These are phyloP conservation scores for Globisporangium alternatum DNA, from an alignment of 352 stramenopile species.

Conservation along the genomic window DNA sequence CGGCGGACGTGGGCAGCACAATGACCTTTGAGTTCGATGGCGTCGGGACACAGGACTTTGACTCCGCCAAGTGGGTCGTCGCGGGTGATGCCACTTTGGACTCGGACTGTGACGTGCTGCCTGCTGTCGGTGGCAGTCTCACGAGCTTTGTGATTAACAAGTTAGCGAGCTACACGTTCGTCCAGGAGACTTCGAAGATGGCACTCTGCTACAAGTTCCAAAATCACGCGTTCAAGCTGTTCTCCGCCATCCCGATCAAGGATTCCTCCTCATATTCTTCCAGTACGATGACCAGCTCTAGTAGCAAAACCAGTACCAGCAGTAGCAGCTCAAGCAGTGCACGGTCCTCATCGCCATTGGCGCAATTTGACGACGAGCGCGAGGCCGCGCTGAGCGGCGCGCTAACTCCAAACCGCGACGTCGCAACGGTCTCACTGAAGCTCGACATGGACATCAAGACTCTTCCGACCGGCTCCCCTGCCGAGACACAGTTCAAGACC, in stretches of 20 bases:
- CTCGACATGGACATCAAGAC: conserved; percentile 62
- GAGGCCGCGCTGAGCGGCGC: conserved; percentile 25
- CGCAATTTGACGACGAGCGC: conserved; percentile 31
- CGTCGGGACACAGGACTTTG: conserved; percentile 57
- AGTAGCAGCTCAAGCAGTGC: background rate
- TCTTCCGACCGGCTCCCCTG: conserved; percentile 42
- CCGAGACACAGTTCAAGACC: conserved; percentile 49
- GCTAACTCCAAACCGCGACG: conserved; percentile 40
- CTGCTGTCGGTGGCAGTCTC: conserved; percentile 37
- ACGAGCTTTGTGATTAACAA: conserved; percentile 32
- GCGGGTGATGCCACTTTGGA: conserved; percentile 23
- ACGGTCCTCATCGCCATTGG: conserved; percentile 7
- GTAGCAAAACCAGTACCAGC: conserved; percentile 8
- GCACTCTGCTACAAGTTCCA: conserved; percentile 62
- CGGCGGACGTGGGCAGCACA: conserved; percentile 31
- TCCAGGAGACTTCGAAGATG: conserved; percentile 35
- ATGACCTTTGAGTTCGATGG: conserved; percentile 66
- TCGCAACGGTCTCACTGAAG: conserved; percentile 46
- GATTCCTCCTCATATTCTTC: conserved; percentile 23
- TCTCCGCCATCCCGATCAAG: conserved; percentile 34
- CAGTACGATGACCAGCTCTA: conserved; percentile 1
- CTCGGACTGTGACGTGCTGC: conserved; percentile 36
- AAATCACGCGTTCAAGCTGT: conserved; percentile 50
- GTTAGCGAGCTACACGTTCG: conserved; percentile 42
- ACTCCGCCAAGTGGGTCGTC: conserved; percentile 55